These are phyloP conservation scores for Paraphysoderma sedebokerense DNA, from an alignment of 371 early-diverging fungal species.

Conservation along the genomic window DNA sequence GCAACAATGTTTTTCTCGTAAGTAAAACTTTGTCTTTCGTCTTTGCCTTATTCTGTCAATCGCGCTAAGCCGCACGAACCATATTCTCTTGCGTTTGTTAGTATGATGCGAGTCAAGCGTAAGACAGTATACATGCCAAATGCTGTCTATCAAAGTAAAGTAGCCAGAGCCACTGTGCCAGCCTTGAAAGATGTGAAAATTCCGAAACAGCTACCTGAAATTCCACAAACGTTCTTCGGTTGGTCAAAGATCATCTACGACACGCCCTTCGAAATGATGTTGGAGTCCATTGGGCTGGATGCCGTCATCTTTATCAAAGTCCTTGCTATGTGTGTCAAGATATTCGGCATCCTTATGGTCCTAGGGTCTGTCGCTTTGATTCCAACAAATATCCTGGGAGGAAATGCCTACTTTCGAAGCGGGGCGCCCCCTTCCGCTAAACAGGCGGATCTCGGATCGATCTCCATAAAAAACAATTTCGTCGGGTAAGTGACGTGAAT, in stretches of 20 bases:
- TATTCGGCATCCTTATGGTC: background rate
- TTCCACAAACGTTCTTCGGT: background rate
- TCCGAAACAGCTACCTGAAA: background rate
- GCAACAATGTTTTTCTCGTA: too few relatives aligned
- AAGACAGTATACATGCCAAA: background rate
- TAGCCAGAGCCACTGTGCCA: background rate
- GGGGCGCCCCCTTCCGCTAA: too few relatives aligned
- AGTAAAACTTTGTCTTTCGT: too few relatives aligned
- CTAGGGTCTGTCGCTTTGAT: background rate
- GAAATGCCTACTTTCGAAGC: too few relatives aligned
- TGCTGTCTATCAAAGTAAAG: background rate
- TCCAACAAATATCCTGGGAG: background rate
- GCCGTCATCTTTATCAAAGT: background rate
- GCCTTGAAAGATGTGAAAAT: background rate
- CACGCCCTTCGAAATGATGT: background rate
- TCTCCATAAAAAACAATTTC: too few relatives aligned
- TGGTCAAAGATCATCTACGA: background rate
- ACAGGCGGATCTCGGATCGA: too few relatives aligned
- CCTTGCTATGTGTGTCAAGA: background rate
- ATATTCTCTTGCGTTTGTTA: background rate
- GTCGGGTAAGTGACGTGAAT: too few relatives aligned
- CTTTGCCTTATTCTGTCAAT: too few relatives aligned
- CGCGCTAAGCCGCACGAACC: too few relatives aligned
- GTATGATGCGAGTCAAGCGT: background rate
- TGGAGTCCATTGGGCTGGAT: background rate